phyloP scores from a whole-genome alignment of 176 grass and related monocot genomes.

The Phoenix roebelenii region DNA sequence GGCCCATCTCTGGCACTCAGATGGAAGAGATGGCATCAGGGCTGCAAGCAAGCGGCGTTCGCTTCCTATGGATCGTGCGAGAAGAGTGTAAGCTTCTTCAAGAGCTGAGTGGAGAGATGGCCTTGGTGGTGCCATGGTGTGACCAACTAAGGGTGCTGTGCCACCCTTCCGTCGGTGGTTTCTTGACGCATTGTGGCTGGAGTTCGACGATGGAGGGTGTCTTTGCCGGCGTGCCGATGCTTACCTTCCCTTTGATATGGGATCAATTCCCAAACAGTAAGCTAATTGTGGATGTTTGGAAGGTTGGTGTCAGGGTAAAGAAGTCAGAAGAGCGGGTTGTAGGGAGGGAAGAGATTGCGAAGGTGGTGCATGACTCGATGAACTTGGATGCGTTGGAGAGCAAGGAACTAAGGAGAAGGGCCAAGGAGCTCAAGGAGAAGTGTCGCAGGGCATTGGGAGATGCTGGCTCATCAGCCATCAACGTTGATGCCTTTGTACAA shows the following conservation, averaged over 20 bases:
- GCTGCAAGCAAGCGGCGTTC: slow-evolving; percentile 19
- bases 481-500: no score
- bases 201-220: slow-evolving; percentile 35
- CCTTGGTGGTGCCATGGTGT: slow-evolving; percentile 60
- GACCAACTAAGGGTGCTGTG: slow-evolving; percentile 46
- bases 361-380: slow-evolving; percentile 35
- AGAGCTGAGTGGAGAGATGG: slow-evolving; percentile 21
- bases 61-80: slow-evolving; percentile 46
- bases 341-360: slow-evolving; percentile 20
- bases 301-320: not conserved
- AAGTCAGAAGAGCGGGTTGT: slow-evolving; percentile 3
- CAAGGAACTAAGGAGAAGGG: slow-evolving; percentile 41
- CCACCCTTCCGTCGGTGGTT: slow-evolving; percentile 37
- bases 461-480: no score
- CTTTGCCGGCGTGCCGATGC: no score
- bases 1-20: slow-evolving; percentile 27
- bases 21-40: slow-evolving; percentile 50
- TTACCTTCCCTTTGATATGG: slow-evolving; percentile 26
- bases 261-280: slow-evolving; percentile 41
- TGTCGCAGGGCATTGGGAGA: not conserved
- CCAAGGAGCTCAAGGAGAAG: slow-evolving; percentile 17
- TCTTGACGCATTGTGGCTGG: slow-evolving; percentile 51
- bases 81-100: slow-evolving; percentile 24
- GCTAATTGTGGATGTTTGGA: slow-evolving; percentile 53
- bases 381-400: slow-evolving; percentile 24